Conservation (phyloP, 2,329 filamentous ascomycete species). For the Talaromyces sp. region DNA sequence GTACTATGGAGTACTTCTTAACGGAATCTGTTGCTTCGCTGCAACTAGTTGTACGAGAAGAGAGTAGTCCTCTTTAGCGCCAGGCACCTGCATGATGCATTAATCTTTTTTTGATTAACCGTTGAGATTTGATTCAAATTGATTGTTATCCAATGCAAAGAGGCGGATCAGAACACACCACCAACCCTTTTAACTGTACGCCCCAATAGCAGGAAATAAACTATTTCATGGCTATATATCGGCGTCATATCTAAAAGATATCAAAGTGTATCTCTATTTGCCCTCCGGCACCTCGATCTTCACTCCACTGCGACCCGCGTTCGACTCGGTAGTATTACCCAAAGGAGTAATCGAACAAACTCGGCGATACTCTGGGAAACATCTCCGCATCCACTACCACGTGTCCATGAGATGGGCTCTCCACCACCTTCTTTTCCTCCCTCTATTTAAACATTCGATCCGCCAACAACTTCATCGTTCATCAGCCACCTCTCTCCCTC, state of each 20-base stretch:
- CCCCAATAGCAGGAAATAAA: not conserved
- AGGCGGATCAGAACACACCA: not conserved
- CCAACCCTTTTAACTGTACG: not conserved
- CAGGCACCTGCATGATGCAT: not conserved
- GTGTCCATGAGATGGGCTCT: not conserved
- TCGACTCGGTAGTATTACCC: not conserved
- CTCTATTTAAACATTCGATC: not conserved
- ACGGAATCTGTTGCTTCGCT: not conserved
- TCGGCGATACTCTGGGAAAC: slow-evolving; percentile 2
- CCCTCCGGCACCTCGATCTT: not conserved
- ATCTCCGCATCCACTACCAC: slow-evolving; percentile 5
- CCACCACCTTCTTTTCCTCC: not conserved
- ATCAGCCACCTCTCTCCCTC: not conserved
- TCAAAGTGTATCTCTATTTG: slow-evolving; percentile 1
- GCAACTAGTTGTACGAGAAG: not conserved
- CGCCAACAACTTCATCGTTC: not conserved
- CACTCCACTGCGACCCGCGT: not conserved
- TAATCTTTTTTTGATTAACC: not conserved
- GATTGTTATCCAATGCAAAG: not conserved
- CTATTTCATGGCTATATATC: not conserved
- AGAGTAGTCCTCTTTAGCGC: not conserved
- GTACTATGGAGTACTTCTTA: not conserved
- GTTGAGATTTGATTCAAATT: not conserved
- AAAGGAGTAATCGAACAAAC: not conserved
- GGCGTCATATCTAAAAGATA: not conserved